phyloP scores from a whole-genome alignment of 495 filamentous ascomycete genomes.

The Penicillium ucsense region DNA sequence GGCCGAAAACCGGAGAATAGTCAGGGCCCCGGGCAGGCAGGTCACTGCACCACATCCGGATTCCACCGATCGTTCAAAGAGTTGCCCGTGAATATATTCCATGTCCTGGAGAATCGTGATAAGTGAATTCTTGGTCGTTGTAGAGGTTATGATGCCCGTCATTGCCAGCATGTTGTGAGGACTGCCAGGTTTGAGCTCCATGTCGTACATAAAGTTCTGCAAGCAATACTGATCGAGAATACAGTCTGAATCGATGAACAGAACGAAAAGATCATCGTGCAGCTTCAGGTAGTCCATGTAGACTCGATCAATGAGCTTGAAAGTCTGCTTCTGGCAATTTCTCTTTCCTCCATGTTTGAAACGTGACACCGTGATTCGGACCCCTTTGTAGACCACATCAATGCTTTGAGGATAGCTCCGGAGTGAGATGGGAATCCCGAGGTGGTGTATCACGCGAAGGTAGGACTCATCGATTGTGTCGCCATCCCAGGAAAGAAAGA shows the following conservation, averaged over 20 bases:
- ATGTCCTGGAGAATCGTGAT: conserved; percentile 94
- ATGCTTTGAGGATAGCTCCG: conserved; percentile 81
- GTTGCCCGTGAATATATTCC: conserved; percentile 96
- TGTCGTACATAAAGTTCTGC: conserved; percentile 98
- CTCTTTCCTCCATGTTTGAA: conserved; percentile 93
- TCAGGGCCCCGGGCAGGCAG: conserved; percentile 88
- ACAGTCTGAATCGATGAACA: conserved; percentile 98
- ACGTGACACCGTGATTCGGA: conserved; percentile 81
- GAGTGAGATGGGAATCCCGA: conserved; percentile 72
- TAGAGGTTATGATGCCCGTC: conserved; percentile 96
- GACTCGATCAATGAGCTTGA: conserved; percentile 88
- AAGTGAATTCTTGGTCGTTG: conserved; percentile 77
- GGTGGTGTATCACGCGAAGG: conserved; percentile 75
- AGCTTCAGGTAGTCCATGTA: conserved; percentile 81
- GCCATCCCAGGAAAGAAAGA: conserved; percentile 95
- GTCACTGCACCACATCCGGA: conserved; percentile 93
- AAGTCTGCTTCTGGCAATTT: conserved; percentile 88
- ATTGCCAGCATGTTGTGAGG: conserved; percentile 92
- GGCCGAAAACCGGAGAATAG: conserved; percentile 91
- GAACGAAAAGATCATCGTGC: conserved; percentile 87
- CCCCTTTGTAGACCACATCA: conserved; percentile 74
- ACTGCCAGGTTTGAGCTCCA: conserved; percentile 95
- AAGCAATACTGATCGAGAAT: conserved; percentile 88
- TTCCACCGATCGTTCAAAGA: conserved; percentile 94
- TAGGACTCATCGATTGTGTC: conserved; percentile 83